Conservation (phyloP, 192 early-diverging fungal species). For the Powellomyces hirtus region DNA sequence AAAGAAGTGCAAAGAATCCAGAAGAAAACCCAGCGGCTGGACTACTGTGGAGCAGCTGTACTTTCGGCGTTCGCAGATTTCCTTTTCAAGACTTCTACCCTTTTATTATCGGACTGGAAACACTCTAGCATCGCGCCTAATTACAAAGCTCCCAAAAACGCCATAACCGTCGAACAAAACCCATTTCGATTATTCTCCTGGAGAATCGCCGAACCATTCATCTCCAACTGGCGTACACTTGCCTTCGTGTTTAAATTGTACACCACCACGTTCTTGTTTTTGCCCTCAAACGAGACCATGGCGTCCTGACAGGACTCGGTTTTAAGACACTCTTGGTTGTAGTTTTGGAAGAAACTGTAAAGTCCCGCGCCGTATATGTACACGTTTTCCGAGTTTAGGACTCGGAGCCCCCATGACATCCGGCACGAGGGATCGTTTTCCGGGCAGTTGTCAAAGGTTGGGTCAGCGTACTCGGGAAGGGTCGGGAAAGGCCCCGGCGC, state of each 20-base stretch:
- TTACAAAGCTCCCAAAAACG: neutral
- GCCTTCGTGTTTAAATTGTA: conserved; percentile 11
- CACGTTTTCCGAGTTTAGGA: conserved; percentile 27
- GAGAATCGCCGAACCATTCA: neutral
- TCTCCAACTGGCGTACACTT: neutral
- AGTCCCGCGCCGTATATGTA: conserved; percentile 43
- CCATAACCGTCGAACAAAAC: neutral
- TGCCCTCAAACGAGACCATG: conserved; percentile 7
- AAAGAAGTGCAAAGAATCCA: too few species aligned
- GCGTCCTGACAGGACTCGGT: conserved; percentile 30
- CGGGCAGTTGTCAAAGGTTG: conserved; percentile 29
- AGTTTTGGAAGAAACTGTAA: conserved; percentile 44
- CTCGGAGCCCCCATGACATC: conserved; percentile 40
- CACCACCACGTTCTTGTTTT: neutral
- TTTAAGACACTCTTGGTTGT: conserved; percentile 31
- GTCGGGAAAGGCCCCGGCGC: conserved; percentile 27
- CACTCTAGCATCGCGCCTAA: too few species aligned
- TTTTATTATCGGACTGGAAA: too few species aligned
- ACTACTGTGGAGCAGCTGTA: too few species aligned
- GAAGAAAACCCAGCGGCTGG: too few species aligned
- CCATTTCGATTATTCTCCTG: neutral
- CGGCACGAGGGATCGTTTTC: conserved; percentile 2
- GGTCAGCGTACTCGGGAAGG: conserved; percentile 24
- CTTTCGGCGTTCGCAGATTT: too few species aligned
- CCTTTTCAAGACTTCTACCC: too few species aligned